These are phyloP conservation scores for Pyrus bretschneideri DNA, from an alignment of 306 rosid genomes.

Conservation along the genomic window DNA sequence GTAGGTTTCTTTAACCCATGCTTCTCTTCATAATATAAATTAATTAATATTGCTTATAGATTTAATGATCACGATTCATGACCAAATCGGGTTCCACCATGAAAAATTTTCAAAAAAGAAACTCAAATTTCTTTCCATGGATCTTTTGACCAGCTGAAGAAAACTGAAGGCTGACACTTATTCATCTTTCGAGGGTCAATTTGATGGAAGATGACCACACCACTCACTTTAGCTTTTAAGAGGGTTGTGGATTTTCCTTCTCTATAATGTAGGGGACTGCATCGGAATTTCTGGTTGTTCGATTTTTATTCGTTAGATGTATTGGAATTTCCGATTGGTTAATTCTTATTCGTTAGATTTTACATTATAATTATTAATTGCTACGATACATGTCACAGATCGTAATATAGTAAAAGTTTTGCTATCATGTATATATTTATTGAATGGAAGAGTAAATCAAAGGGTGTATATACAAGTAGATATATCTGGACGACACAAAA, in stretches of 20 bases:
- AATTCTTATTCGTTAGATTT: too few species aligned
- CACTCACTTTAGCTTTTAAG: conserved; percentile 28
- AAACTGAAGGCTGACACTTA: conserved; percentile 35
- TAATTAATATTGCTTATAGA: too few species aligned
- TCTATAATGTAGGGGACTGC: neutral
- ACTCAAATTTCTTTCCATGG: conserved; percentile 21
- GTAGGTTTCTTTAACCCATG: conserved; percentile 28
- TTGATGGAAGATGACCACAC: conserved; percentile 30
- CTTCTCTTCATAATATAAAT: conserved; percentile 18
- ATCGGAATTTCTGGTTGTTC: too few species aligned
- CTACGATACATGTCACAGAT: too few species aligned
- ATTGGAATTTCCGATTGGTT: too few species aligned
- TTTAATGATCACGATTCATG: conserved; percentile 17
- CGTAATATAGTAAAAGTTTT: too few species aligned
- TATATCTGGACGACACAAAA: neutral
- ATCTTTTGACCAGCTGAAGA: conserved; percentile 52
- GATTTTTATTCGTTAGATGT: neutral
- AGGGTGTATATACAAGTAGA: neutral
- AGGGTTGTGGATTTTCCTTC: neutral
- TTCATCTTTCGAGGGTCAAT: conserved; percentile 36
- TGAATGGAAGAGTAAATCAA: neutral
- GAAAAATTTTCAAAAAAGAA: neutral
- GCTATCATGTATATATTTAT: neutral
- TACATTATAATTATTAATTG: neutral
- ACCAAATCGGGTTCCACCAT: conserved; percentile 44